Base-by-base conservation (phyloP, 768 basidiomycete species). In the Boletus pseudo-olivaceus region DNA sequence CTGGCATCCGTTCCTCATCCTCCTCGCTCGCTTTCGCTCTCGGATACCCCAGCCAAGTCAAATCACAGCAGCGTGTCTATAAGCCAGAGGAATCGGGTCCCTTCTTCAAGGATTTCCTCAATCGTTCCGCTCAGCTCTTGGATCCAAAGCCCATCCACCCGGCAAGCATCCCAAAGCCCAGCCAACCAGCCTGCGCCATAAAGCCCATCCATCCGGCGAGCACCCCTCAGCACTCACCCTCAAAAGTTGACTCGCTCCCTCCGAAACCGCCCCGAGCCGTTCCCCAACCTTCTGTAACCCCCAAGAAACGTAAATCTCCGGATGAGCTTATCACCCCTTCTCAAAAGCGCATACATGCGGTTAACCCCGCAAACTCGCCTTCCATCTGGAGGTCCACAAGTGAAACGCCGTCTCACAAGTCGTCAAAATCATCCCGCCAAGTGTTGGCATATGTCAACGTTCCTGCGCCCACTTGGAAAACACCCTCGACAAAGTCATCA, bases 11-110 rank as follows among this genome's bases (percentile, higher is more conserved):
- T 35, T 74, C 78, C n/a, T 81, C 79, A 1, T 87, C 88, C 1
- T 90, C 88, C 15, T 90, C 89, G 12, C 80, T 90, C 52, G 88
- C 89, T 5, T 78, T 77, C 66, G 90, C 90, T 4, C 78, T 92
- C 23, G 87, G 85, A 6, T 70, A 75, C 39, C 75, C 73, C 6
- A 69, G 62, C 29, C 63, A 67, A 38, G 51, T 17, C 29, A 67
- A 58, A 45, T 40, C 63, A 7, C 67, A 69, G 26, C 59, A 66
- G 35, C 66, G 56, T 20, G 61, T 72, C 9, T 81, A 81, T 61
- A 68, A 72, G 19, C 78, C 85, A 7, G 75, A 81, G 51, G 82
- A 90, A 42, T 89, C 86, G 1, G 67, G 75, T 3, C 67, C 73
- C 4, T 90, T 88, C 66, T 88, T 89, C 66, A 78, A 86, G 53